Conservation (phyloP, 257 asterid genomes). For the Striga asiatica region DNA sequence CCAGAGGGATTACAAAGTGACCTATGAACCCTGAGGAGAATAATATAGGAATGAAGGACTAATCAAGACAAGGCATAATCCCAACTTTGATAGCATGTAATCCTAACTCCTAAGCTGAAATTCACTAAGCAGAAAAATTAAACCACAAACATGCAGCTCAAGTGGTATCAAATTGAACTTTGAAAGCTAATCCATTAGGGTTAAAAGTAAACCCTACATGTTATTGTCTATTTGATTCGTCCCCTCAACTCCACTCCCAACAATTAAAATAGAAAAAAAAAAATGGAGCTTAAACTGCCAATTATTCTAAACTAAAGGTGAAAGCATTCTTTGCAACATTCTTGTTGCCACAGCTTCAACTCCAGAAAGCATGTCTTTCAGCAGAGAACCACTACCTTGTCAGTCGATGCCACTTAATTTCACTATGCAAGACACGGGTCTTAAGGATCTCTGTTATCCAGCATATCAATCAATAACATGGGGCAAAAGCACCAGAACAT, state of each 20-base stretch:
- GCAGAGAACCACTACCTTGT: no score
- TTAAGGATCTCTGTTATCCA: no score
- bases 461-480: no score
- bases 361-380: no score
- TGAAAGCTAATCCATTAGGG: no score
- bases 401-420: no score
- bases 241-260: background rate
- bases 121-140: background rate
- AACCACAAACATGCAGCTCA: background rate
- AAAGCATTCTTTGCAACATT: no score
- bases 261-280: background rate
- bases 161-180: background rate
- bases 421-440: no score
- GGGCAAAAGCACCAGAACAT: background rate
- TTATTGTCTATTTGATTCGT: background rate
- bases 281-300: no score
- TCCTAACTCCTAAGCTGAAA: background rate
- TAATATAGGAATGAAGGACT: background rate
- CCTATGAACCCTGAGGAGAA: background rate
- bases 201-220: background rate
- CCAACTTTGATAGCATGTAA: no score
- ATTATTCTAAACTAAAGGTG: conserved; percentile 1
- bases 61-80: background rate
- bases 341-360: no score
- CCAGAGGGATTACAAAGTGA: background rate